A percentile compares a stretch with the other conserved stretches of the same genome.
Evolutionary conservation across 2,329 filamentous ascomycete species (phyloP).

Genomic region (Geosmithia flava): DNA sequence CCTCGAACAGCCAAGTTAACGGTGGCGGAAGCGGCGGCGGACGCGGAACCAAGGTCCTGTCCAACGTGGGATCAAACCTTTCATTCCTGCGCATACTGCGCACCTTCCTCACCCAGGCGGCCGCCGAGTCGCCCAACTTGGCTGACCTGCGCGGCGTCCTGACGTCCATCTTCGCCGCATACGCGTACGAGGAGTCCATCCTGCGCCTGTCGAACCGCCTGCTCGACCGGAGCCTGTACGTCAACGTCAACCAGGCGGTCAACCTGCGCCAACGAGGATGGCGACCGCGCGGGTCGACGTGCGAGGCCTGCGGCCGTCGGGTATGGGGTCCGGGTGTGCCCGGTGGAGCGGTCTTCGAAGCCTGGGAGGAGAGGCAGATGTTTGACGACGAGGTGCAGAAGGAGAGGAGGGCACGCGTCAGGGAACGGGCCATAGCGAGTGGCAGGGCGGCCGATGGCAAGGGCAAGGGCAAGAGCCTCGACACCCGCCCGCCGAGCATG

Average conservation of each 20-base stretch:
- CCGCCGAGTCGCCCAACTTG: constrained; percentile 70
- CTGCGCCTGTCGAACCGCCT: constrained; percentile 75
- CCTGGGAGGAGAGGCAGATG: constrained; percentile 58
- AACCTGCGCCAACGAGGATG: constrained; percentile 73
- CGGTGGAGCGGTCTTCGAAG: constrained; percentile 63
- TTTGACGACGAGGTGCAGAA: constrained; percentile 31
- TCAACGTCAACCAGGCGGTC: constrained; percentile 64
- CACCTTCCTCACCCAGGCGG: constrained; percentile 75
- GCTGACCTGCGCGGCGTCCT: constrained; percentile 79
- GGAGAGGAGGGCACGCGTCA: constrained; percentile 23
- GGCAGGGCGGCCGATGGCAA: constrained; percentile 17
- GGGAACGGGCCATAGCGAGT: constrained; percentile 24
- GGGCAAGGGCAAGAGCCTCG: constrained; percentile 30
- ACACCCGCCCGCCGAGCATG: constrained; percentile 28
- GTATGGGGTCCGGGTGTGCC: constrained; percentile 78
- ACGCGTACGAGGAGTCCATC: constrained; percentile 88
- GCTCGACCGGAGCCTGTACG: constrained; percentile 79
- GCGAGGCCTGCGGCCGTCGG: constrained; percentile 71
- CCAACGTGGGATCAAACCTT: constrained; percentile 39
- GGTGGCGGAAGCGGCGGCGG: constrained; percentile 4
- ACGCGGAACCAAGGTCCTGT: constrained; percentile 16
- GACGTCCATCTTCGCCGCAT: constrained; percentile 83
- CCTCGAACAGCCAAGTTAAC: constrained; percentile 14
- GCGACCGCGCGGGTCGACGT: constrained; percentile 76
- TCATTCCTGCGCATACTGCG: constrained; percentile 84